Base-by-base conservation (phyloP, 1,139 yeast genomes). In the Debaryomyces udenii region DNA sequence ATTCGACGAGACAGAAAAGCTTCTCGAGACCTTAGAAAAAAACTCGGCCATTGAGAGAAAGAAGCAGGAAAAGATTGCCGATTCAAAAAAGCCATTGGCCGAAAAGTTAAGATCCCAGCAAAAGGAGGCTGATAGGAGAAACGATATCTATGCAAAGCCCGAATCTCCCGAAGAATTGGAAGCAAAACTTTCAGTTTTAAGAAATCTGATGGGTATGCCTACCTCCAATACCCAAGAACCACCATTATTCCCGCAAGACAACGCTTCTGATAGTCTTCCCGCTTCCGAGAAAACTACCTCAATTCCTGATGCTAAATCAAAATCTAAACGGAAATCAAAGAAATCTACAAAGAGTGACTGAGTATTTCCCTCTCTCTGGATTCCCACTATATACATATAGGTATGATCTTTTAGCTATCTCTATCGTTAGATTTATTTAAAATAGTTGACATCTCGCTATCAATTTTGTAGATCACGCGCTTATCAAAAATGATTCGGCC, bases 31-130 rank as follows among this genome's bases (percentile, higher is more conserved):
- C 9, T 60, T 86, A 17, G 98, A 91, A 57, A 86, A 79, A 60
- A 73, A 72, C 46, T 76, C 88, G 29, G 96, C 96, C 0, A 64
- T 80, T 11, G 80, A 76, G 53, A 64, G 91, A 38, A 83, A 80
- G 49, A 66, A 58, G 46, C 55, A 55, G 39, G 66, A 62, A 39
- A 53, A 59, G 31, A 40, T 43, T 14, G 49, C 55, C 26, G 61
- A 56, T 33, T 30, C 37, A 14, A 22, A 44, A 30, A 27, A 26
- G 22, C 37, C 37, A 9, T 35, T 35, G 14, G 32, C 38, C 6
- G 38, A 35, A 20, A 35, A 35, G 26, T 26, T 28, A 15, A 30
- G 29, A 14, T 26, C 27, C 39, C 5, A 51, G 44, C 42, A 62
- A 53, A 45, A 48, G 37, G 60, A 59, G 42, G 37, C 49, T 31